Base-by-base conservation (phyloP, 306 rosid species). In the Sophora flavescens region DNA sequence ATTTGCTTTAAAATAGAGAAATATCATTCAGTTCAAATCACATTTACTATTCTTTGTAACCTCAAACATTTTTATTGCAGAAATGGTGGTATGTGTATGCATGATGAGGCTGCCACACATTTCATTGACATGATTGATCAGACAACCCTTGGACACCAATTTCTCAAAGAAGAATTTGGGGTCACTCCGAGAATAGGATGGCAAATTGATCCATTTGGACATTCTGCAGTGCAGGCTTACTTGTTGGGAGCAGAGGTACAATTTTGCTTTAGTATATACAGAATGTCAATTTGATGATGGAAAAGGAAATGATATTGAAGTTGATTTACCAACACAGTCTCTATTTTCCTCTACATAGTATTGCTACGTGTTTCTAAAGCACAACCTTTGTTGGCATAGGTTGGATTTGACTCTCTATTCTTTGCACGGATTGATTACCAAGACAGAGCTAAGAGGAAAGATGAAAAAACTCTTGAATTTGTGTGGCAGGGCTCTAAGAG, bases 161-260 rank as follows among this genome's bases (percentile, higher is more conserved):
- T 87, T 67, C 68, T 91, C 51, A 91, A 91, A 82, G 77, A 82
- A 12, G 90, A 83, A 50, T 90, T 92, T 73, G 86, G 87, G 14
- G 35, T 82, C 38, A 88, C 82, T 57, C 96, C 97, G 0, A 84
- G 97, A 67, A 84, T 88, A 54, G 97, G 97, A 17, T 92, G 97
- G 97, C 97, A 92, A 62, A 92, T 92, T 33, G 97, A 92, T 74
- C 96, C 97, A 1, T 92, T 92, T 83, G 97, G 97, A n/a, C 97
- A 92, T 79, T 92, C 97, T 72, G 89, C 93, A 0, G 91, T 92
- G 5, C 97, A 92, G 81, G 96, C 96, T 44, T 92, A 92, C 74
- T 76, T 92, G 75, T 79, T 90, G 76, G 91, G 93, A 16, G 93
- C 96, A 30, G 90, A 92, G 86, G 97, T 91, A 66, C 66, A 47